Base-by-base conservation (phyloP, 2,329 filamentous ascomycete genomes). In the Waltergamsia citrina region DNA sequence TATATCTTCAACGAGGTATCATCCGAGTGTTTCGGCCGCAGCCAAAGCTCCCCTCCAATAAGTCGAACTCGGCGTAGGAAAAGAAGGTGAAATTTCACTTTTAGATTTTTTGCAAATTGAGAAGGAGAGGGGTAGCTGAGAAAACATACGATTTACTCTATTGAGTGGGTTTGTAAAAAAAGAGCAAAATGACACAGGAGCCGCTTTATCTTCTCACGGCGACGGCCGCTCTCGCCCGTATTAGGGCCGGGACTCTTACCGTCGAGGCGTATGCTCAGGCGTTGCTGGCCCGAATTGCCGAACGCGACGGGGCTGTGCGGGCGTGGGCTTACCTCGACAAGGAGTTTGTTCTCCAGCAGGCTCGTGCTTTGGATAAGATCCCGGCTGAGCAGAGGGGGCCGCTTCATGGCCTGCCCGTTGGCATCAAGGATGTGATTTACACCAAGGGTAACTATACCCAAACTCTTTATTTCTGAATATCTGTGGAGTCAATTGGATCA, bases 361-460 rank as follows among this genome's bases (percentile, higher is more conserved):
- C 73, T 1, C 55, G 51, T 26, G 48, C 49, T 12, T 59, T 77
- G 1, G 72, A 77, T 42, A 25, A 32, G 14, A 9, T 35, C 5
- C 38, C 38, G 4, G n/a, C 15, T 11, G 23, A 35, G n/a, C 20
- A 37, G 31, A n/a, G 38, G 26, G 38, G 35, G 2, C 38, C 38
- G 7, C 33, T 40, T 7, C 38, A 40, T 19, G 38, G 38, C 14
- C 10, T 42, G 38, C 24, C 67, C 1, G 53, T 78, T 8, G 72
- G 57, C 1, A 58, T 77, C 3, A 77, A 77, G 44, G 73, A 77
- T 55, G 59, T 76, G 6, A 70, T 75, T 40, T 62, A 59, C 45
- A 75, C 65, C 1, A 69, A 69, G 47, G 63, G 63, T 62, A 14
- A 32, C 34, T 31, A n/a, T n/a, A 7, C 12, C 11, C 20, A 7